A percentile compares a stretch with the other conserved stretches of the same genome.
These are phyloP conservation scores for Centrapalus pauciflorus DNA, from an alignment of 129 eudicot species.

Conservation along the genomic window DNA sequence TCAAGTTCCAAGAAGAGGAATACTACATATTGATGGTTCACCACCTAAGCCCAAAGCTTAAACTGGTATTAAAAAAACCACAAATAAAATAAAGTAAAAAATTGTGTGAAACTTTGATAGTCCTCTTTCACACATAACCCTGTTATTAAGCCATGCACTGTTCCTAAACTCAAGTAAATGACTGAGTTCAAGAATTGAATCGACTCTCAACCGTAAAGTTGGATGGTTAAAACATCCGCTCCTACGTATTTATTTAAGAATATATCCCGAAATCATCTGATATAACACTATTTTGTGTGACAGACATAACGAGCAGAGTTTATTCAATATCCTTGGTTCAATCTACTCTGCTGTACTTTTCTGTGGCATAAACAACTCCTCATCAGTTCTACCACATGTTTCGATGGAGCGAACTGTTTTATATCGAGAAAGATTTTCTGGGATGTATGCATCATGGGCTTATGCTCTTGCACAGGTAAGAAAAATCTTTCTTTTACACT, in stretches of 20 bases:
- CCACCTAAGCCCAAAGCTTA: no score
- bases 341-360: slow-evolving; percentile 45
- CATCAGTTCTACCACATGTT: slow-evolving; percentile 46
- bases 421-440: slow-evolving; percentile 63
- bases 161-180: neutral
- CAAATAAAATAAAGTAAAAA: no score
- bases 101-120: no score
- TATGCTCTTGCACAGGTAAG: slow-evolving; percentile 65
- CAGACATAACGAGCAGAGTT: slow-evolving; percentile 55
- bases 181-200: neutral
- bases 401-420: slow-evolving; percentile 48
- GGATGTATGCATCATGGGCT: slow-evolving; percentile 72
- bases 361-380: slow-evolving; percentile 50
- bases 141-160: neutral
- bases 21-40: no score
- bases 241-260: neutral
- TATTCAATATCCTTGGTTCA: slow-evolving; percentile 51
- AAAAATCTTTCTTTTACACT: neutral
- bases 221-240: neutral
- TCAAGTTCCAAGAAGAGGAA: no score
- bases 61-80: no score
- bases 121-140: no score
- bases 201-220: neutral
- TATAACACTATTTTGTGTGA: neutral
- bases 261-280: neutral